Evolutionary conservation across 2,329 filamentous ascomycete genomes (phyloP), one percentile per base, ranked within the genome.

Genomic region (Claviceps sorghi): DNA sequence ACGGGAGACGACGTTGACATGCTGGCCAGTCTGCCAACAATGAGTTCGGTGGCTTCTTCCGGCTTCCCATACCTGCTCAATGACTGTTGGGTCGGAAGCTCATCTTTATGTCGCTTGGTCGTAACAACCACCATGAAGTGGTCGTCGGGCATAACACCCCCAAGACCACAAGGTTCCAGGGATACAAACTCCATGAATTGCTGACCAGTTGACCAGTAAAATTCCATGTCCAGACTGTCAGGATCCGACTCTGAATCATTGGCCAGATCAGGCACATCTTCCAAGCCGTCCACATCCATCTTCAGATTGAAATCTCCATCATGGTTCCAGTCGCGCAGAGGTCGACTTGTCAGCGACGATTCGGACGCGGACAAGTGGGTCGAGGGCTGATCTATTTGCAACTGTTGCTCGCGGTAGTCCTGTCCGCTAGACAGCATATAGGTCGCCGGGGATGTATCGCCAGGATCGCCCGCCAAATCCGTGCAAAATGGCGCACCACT

Each of bases 401-500:
- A 54, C 6, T 62, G 53, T 15, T 55, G 30, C 3, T 57, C 53
- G 36, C 63, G 53, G 26, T 65, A 58, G 40, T 68, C 68, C 52
- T 70, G 67, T 1, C 67, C 69, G 10, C 69, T 69, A n/a, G 72
- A 73, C 4, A 70, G 68, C 65, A 76, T 66, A 53, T 77, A 71
- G 1, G 76, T 74, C 2, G 72, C 63, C 1, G 73, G 72, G 0
- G 72, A 75, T 1, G 65, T 55, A 22, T 75, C 73, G 2, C 73
- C 74, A 11, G 71, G 71, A 58, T 89, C 84, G 2, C 83, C 83
- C 17, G 83, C 86, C 3, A 93, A 68, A 63, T 95, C 88, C 1
- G 83, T 89, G 64, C 82, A 93, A 64, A 93, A 95, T 0, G 79
- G 79, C 1, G 84, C 84, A 29, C 84, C 86, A 55, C 78, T 87